These are phyloP conservation scores for Phialocephala subalpina DNA, from an alignment of 2,329 filamentous ascomycete genomes.

Conservation along the genomic window DNA sequence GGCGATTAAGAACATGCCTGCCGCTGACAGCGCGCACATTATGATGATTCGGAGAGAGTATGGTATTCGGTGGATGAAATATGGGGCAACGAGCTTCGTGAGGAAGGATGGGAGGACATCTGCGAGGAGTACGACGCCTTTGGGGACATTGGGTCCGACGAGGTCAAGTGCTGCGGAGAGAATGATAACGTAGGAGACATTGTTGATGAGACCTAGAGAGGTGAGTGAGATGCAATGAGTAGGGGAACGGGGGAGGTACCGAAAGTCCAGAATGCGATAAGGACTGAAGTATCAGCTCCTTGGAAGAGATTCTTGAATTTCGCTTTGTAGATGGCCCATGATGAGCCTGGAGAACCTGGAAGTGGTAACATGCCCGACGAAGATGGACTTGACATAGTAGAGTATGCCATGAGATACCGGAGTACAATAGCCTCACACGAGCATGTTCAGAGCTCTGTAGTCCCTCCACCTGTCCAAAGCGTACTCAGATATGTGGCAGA, in stretches of 20 bases:
- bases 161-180: slow-evolving; percentile 95
- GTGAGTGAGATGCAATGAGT: slow-evolving; percentile 13
- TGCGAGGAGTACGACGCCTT: slow-evolving; percentile 90
- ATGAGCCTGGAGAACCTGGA: slow-evolving; percentile 66
- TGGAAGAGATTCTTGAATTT: slow-evolving; percentile 70
- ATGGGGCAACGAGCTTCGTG: slow-evolving; percentile 88
- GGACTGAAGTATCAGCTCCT: slow-evolving; percentile 74
- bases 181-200: slow-evolving; percentile 97
- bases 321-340: slow-evolving; percentile 77
- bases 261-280: slow-evolving; percentile 91
- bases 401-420: slow-evolving; percentile 16
- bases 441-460: neutral
- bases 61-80: slow-evolving; percentile 89
- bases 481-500: neutral
- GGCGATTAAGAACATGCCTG: slow-evolving; percentile 89
- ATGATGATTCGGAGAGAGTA: slow-evolving; percentile 78
- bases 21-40: slow-evolving; percentile 78
- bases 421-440: neutral
- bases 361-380: slow-evolving; percentile 57
- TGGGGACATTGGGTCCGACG: slow-evolving; percentile 85
- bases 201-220: slow-evolving; percentile 86
- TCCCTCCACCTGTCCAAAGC: neutral
- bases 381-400: slow-evolving; percentile 31
- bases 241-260: slow-evolving; percentile 62
- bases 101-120: slow-evolving; percentile 91